Percentiles rank a stretch among this genome's conserved stretches.
These are phyloP conservation scores for Madurella mycetomatis DNA, from an alignment of 2,329 filamentous ascomycete species.

Conservation along the genomic window DNA sequence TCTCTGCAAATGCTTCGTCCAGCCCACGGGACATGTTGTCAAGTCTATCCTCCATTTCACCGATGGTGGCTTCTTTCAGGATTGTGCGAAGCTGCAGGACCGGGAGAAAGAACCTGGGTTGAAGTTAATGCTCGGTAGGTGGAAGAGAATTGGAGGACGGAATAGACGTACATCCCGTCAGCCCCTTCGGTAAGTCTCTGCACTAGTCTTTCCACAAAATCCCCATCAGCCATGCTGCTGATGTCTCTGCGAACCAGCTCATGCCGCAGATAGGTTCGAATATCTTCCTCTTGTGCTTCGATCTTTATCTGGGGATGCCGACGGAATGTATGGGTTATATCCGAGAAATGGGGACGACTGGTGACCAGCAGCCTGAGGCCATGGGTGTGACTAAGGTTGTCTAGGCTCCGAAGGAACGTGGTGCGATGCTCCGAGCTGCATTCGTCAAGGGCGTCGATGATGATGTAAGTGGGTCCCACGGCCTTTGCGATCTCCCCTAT, in stretches of 20 bases:
- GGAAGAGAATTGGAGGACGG: too few relatives aligned
- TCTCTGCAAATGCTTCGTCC: slow-evolving; percentile 27
- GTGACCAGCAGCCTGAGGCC: slow-evolving; percentile 2
- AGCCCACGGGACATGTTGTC: slow-evolving; percentile 21
- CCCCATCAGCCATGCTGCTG: slow-evolving; percentile 24
- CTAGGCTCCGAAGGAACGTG: not conserved
- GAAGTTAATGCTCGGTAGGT: too few relatives aligned
- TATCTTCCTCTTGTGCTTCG: slow-evolving; percentile 17
- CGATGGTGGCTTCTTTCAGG: slow-evolving; percentile 28
- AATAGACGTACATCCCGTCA: slow-evolving; percentile 27
- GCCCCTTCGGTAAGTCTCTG: slow-evolving; percentile 24
- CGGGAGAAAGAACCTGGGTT: slow-evolving; percentile 27
- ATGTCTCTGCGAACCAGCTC: slow-evolving; percentile 17
- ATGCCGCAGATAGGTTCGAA: slow-evolving; percentile 23
- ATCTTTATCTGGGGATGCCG: not conserved
- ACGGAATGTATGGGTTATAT: not conserved
- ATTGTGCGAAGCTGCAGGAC: slow-evolving; percentile 30
- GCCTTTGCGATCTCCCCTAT: not conserved
- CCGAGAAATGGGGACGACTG: slow-evolving; percentile 1
- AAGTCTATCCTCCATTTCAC: slow-evolving; percentile 28
- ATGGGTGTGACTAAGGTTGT: slow-evolving; percentile 19
- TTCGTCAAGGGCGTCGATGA: too few relatives aligned
- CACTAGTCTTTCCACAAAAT: slow-evolving; percentile 24
- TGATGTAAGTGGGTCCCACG: too few relatives aligned
- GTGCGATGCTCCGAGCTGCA: too few relatives aligned